These are phyloP conservation scores for Linanthus parryae DNA, from an alignment of 148 eudicot genomes.

Conservation along the genomic window DNA sequence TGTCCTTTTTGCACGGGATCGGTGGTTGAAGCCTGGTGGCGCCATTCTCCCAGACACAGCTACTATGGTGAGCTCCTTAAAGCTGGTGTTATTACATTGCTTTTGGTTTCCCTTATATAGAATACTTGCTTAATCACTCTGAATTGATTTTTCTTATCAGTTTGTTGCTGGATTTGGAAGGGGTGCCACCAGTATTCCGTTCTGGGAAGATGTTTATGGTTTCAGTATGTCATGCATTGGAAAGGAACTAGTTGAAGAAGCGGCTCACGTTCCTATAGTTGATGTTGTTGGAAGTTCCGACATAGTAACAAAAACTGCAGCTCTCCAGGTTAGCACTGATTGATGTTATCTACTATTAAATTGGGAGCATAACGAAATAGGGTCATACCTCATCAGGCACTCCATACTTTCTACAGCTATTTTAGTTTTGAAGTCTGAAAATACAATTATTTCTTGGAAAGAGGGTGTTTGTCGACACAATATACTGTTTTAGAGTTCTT, in stretches of 20 bases:
- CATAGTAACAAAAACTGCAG: conserved; percentile 64
- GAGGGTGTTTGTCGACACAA: too few species aligned
- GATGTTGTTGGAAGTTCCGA: conserved; percentile 67
- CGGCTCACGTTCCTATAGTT: conserved; percentile 70
- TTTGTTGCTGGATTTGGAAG: conserved; percentile 93
- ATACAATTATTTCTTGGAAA: too few species aligned
- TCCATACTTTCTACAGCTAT: too few species aligned
- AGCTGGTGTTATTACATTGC: neutral
- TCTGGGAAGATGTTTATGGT: conserved; percentile 96
- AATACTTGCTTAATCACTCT: conserved; percentile 1
- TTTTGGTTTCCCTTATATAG: too few species aligned
- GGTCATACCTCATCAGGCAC: too few species aligned
- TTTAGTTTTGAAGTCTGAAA: too few species aligned
- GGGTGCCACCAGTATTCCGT: conserved; percentile 78
- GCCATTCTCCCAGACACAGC: conserved; percentile 94
- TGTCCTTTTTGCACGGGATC: conserved; percentile 85
- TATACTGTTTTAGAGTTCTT: too few species aligned
- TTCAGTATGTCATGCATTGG: conserved; percentile 88
- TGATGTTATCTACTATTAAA: too few species aligned
- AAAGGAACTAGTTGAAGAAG: conserved; percentile 77
- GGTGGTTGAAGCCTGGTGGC: conserved; percentile 97
- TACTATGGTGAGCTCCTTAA: conserved; percentile 53
- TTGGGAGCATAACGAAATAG: too few species aligned
- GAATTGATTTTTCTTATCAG: conserved; percentile 27
- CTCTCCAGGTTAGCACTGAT: conserved; percentile 71